Conservation (phyloP, 345 rosid genomes). For the Passiflora organensis region DNA sequence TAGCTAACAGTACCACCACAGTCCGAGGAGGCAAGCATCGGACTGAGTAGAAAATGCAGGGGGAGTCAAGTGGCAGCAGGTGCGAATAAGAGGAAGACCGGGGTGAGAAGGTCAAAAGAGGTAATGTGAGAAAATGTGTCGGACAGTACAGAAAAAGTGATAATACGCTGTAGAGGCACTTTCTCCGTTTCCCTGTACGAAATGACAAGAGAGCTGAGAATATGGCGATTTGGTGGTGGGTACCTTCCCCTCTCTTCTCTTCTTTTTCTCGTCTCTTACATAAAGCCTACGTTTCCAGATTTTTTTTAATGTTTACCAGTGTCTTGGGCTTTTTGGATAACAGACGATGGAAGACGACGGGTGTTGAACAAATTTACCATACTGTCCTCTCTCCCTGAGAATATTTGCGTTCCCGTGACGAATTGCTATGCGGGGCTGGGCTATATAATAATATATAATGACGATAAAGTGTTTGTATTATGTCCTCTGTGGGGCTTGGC, state of each 20-base stretch:
- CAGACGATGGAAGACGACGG: not conserved
- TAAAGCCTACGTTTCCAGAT: constrained; percentile 30
- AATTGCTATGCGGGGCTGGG: too few species aligned
- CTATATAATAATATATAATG: too few species aligned
- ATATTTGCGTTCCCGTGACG: too few species aligned
- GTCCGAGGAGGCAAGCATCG: not conserved
- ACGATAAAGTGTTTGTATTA: too few species aligned
- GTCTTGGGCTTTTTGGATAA: not conserved
- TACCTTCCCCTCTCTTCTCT: too few species aligned
- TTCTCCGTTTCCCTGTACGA: too few species aligned
- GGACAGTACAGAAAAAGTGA: too few species aligned
- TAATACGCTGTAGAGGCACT: too few species aligned
- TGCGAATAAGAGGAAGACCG: constrained; percentile 11
- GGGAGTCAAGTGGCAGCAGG: constrained; percentile 8
- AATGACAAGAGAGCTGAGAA: too few species aligned
- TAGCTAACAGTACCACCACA: not conserved
- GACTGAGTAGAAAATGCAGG: not conserved
- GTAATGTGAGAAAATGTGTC: too few species aligned
- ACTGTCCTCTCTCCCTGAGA: constrained; percentile 13
- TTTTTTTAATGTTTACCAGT: constrained; percentile 1
- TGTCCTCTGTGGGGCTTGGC: too few species aligned
- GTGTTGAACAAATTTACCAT: constrained; percentile 16
- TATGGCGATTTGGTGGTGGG: not conserved
- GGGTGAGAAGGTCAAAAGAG: not conserved
- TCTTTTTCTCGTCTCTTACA: constrained; percentile 23